Evolutionary conservation across 1,284 basidiomycete genomes (phyloP), one percentile per base, ranked within the genome.

Genomic region (Leccinum pachyderme): DNA sequence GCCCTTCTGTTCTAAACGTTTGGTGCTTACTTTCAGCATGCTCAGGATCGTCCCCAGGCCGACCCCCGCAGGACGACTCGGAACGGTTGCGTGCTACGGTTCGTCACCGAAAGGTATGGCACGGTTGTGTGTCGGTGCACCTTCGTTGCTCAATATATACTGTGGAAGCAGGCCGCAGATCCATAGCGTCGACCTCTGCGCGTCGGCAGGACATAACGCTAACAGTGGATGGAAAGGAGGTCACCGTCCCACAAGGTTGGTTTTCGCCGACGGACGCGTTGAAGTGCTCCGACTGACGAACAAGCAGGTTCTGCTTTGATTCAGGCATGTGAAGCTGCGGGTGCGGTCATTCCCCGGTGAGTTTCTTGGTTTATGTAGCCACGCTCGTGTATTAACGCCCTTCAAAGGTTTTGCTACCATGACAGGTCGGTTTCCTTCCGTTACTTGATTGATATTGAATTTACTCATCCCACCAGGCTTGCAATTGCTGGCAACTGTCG

Each of bases 401-500:
- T 51, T 48, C 59, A 56, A 91, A 91, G 93, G 63, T 95, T 95
- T 75, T 96, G 93, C 72, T 96, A 95, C 75, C 93, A 95, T 80
- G 94, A 96, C 72, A 82, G 89, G 84, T 87, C 61, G 47, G 77
- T 63, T 32, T 46, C 5, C 3, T 33, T 6, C 41, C 32, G 18
- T 49, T 18, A 27, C 45, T 51, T 32, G 61, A 53, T 61, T 67
- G 25, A 64, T 66, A 32, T 44, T 43, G 51, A 39, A 56, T 55
- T 54, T 24, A 48, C 58, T 35, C 33, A 44, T 31, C n/a, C 27
- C 54, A 29, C 45, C 51, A 81, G 93, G 67, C 82, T 97, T 41
- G 93, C 93, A 37, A 94, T 97, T 67, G 95, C 95, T 60, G 94
- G 94, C 58, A 97, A 96, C 73, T 97, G 95, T 77, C 89, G 94